Conservation (phyloP, 2,329 filamentous ascomycete species). For the Westerdykella ornata region DNA sequence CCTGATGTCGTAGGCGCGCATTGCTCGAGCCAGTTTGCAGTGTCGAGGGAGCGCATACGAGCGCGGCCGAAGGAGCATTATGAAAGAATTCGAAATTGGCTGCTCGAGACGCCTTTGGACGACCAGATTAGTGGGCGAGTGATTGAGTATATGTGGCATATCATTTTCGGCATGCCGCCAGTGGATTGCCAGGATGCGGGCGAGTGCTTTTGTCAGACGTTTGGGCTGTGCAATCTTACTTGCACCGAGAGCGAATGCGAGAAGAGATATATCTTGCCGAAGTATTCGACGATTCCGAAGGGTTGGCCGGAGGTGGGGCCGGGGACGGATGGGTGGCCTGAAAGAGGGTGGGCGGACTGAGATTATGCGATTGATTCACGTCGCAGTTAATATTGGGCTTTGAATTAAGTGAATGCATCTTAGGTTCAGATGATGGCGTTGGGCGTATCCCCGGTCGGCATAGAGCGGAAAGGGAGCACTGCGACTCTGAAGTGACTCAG, state of each 20-base stretch:
- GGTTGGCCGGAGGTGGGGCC: conserved; percentile 53
- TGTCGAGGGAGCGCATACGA: conserved; percentile 39
- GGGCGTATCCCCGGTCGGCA: no score
- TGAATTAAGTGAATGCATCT: no score
- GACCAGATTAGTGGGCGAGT: conserved; percentile 46
- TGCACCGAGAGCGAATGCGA: conserved; percentile 43
- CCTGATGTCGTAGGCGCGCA: conserved; percentile 42
- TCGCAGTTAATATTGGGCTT: no score
- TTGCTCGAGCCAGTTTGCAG: conserved; percentile 49
- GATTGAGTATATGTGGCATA: conserved; percentile 53
- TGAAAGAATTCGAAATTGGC: conserved; percentile 42
- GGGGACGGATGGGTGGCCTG: conserved; percentile 15
- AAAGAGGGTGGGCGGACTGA: conserved; percentile 17
- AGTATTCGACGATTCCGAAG: conserved; percentile 49
- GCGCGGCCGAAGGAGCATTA: conserved; percentile 42
- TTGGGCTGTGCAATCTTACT: conserved; percentile 51
- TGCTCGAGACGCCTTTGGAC: conserved; percentile 39
- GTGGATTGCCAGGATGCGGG: conserved; percentile 54
- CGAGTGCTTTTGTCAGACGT: conserved; percentile 59
- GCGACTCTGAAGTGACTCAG: no score
- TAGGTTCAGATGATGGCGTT: no score
- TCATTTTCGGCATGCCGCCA: conserved; percentile 22
- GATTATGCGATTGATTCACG: background rate
- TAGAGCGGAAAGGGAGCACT: no score
- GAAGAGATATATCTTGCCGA: conserved; percentile 52